phyloP scores from a whole-genome alignment of 2,329 filamentous ascomycete species.

The Aspergillus unguis region DNA sequence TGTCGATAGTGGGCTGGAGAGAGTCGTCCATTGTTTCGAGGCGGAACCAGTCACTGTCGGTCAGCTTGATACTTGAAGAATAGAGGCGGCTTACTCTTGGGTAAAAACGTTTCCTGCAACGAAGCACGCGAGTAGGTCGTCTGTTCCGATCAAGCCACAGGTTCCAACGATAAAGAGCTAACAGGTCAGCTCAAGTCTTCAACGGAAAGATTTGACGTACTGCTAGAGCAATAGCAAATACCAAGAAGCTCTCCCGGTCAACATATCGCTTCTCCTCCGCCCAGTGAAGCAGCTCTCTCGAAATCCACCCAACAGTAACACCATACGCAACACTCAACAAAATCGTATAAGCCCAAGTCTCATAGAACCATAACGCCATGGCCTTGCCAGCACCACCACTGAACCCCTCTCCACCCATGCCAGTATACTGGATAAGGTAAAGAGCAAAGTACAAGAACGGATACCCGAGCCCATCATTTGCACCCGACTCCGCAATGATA shows the following conservation, averaged over 20 bases:
- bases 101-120: slow-evolving; percentile 88
- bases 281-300: slow-evolving; percentile 78
- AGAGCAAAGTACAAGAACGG: slow-evolving; percentile 83
- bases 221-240: slow-evolving; percentile 79
- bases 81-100: slow-evolving; percentile 61
- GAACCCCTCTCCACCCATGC: slow-evolving; percentile 53
- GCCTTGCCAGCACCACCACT: slow-evolving; percentile 62
- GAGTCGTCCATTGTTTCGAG: slow-evolving; percentile 85
- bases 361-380: slow-evolving; percentile 76
- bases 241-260: slow-evolving; percentile 81
- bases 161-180: slow-evolving; percentile 80
- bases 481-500: slow-evolving; percentile 77
- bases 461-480: slow-evolving; percentile 86
- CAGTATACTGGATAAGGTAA: slow-evolving; percentile 75
- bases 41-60: slow-evolving; percentile 74
- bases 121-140: slow-evolving; percentile 89
- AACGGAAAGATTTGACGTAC: slow-evolving; percentile 40
- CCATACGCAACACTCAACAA: slow-evolving; percentile 76
- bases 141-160: slow-evolving; percentile 79
- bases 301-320: slow-evolving; percentile 71
- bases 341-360: slow-evolving; percentile 82
- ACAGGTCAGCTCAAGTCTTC: slow-evolving; percentile 8
- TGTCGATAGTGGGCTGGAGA: slow-evolving; percentile 90
- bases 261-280: slow-evolving; percentile 78
- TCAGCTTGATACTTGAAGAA: slow-evolving; percentile 3